Evolutionary conservation across 2,329 filamentous ascomycete genomes (phyloP).

Genomic region (Ceratocystis colombiana): DNA sequence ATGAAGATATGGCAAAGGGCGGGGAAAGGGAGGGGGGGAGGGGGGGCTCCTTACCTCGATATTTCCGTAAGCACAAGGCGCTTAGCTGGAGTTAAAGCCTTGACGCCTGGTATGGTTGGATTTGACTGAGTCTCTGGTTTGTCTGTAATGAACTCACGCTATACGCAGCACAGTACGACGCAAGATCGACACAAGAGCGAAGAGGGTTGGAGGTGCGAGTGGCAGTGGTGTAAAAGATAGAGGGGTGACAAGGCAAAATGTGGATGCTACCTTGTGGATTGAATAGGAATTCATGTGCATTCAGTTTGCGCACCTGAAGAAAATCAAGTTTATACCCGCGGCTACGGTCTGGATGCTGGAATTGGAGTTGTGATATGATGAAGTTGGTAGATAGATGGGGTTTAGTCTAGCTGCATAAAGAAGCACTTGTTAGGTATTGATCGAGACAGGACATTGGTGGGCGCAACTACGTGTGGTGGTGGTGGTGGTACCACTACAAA

Average conservation of each 20-base stretch:
- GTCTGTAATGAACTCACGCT: background rate
- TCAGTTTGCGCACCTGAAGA: constrained; percentile 6
- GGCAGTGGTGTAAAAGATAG: background rate
- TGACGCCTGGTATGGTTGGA: background rate
- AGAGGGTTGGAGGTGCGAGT: background rate
- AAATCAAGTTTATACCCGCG: background rate
- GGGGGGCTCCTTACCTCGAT: background rate
- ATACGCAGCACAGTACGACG: background rate
- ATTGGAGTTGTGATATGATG: background rate
- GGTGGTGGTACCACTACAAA: background rate
- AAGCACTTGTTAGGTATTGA: background rate
- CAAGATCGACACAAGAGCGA: background rate
- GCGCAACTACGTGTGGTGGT: background rate
- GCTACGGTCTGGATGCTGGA: background rate
- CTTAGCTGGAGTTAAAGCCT: background rate
- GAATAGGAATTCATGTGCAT: constrained; percentile 3
- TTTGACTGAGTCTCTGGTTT: background rate
- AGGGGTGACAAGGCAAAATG: constrained; percentile 2
- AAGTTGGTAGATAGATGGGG: background rate
- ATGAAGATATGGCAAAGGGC: no score
- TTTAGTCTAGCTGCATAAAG: background rate
- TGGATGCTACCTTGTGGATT: constrained; percentile 3
- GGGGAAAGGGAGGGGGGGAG: no score
- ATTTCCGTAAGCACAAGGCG: background rate
- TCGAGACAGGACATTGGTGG: background rate